These are phyloP conservation scores for Brassica rapa DNA, from an alignment of 345 rosid genomes.

Conservation along the genomic window DNA sequence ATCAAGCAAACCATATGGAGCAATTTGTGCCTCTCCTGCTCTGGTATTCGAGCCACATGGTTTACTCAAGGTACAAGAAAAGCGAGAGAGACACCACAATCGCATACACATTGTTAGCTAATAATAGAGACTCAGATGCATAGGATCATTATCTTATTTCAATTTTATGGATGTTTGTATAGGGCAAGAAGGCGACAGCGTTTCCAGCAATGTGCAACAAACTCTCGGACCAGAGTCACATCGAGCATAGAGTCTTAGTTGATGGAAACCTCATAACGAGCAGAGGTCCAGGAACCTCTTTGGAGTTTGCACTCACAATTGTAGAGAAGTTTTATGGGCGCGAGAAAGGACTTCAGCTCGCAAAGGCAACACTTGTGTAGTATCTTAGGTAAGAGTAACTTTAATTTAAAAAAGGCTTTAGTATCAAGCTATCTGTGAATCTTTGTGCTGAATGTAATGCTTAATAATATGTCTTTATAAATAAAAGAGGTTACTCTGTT, in stretches of 20 bases:
- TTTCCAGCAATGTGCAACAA: constrained; percentile 83
- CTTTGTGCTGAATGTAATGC: constrained; percentile 19
- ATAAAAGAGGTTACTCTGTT: not conserved
- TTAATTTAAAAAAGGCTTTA: constrained; percentile 4
- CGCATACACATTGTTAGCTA: constrained; percentile 7
- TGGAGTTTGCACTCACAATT: constrained; percentile 80
- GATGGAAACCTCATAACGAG: constrained; percentile 94
- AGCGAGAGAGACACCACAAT: not conserved
- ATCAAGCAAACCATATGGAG: constrained; percentile 79
- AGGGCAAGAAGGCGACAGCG: constrained; percentile 96
- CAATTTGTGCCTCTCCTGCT: constrained; percentile 96
- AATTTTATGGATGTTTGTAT: constrained; percentile 12
- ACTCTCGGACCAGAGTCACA: constrained; percentile 73
- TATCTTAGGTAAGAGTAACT: constrained; percentile 10
- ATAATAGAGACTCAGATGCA: constrained; percentile 1
- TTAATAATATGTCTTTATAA: constrained; percentile 26
- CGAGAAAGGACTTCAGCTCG: constrained; percentile 67
- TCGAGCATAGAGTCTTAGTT: constrained; percentile 74
- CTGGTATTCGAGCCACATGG: constrained; percentile 89
- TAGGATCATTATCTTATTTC: not conserved
- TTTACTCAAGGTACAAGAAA: constrained; percentile 68
- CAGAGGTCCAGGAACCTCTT: constrained; percentile 89
- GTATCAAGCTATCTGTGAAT: constrained; percentile 17
- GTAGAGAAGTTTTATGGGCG: constrained; percentile 83
- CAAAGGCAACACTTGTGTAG: constrained; percentile 61